Base-by-base conservation (phyloP, 2,329 filamentous ascomycete genomes). In the Colletotrichum shisoi region DNA sequence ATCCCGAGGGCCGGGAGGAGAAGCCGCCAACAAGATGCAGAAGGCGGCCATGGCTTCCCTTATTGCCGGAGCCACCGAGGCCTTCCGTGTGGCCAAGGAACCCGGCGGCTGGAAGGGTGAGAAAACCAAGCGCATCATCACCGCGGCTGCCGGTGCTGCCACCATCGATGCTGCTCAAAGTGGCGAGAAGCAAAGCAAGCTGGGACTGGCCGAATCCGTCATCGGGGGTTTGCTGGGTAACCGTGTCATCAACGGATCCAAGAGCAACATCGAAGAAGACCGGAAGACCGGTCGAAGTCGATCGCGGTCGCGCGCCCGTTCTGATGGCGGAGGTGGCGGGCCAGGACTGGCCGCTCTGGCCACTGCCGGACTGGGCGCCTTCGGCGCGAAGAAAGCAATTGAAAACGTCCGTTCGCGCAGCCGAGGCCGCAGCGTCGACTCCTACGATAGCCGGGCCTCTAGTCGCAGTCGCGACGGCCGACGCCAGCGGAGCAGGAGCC, bases 1-100 rank as follows among this genome's bases (percentile, higher is more conserved):
- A 62, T 82, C 84, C 49, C 81, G 84, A 63, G 82, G 81, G 69
- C 70, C 81, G 64, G 83, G 82, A 46, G 80, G 83, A 58, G 74
- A 77, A 48, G 77, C 74, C 37, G 78, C 81, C 42, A 84, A 81
- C 72, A 91, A 91, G 72, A 86, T 92, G 53, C 89, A 93, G 71
- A 93, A 97, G 79, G 93, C 93, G 40, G 92, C 94, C 76, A 94
- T 95, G 82, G 94, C 94, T 40, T 95, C 94, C 21, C 83, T 97
- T 45, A 86, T 96, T 53, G 94, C 94, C 37, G 94, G 93, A 73
- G 94, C 94, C 46, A 91, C 93, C 62, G 94, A 97, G 78, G 94
- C 94, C 48, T 96, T 96, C 84, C 90, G 92, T 69, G 89, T 93
- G 63, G 89, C 94, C 76, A 96, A 94, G 74, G 91, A 95, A 70